These are phyloP conservation scores for Tricladium varicosporioides DNA, from an alignment of 2,329 filamentous ascomycete species.

Conservation along the genomic window DNA sequence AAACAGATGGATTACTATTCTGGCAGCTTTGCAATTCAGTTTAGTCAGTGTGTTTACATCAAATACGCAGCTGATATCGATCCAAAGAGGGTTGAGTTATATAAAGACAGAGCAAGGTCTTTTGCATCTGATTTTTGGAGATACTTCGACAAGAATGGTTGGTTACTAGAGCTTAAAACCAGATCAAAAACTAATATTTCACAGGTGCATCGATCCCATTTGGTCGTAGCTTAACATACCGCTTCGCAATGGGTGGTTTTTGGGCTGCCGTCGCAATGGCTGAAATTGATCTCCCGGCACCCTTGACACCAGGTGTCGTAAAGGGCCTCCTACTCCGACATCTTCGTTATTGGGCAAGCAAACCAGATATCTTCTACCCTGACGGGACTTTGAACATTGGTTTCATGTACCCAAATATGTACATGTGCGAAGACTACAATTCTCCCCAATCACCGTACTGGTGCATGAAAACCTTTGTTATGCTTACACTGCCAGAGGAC, in stretches of 20 bases:
- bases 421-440: conserved; percentile 55
- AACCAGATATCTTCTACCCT: conserved; percentile 43
- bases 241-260: conserved; percentile 44
- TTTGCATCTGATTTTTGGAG: conserved; percentile 45
- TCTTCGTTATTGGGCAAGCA: conserved; percentile 47
- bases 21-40: conserved; percentile 53
- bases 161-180: background rate
- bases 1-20: conserved; percentile 51
- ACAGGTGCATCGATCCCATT: conserved; percentile 52
- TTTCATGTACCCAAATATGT: conserved; percentile 46
- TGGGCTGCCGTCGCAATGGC: conserved; percentile 46
- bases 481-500: conserved; percentile 35
- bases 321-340: conserved; percentile 51
- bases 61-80: conserved; percentile 45
- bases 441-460: conserved; percentile 56
- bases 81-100: conserved; percentile 36
- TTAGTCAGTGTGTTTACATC: conserved; percentile 46
- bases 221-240: conserved; percentile 49
- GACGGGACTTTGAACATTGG: conserved; percentile 51
- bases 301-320: conserved; percentile 38
- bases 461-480: conserved; percentile 50
- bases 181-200: background rate
- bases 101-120: conserved; percentile 39
- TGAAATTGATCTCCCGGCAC: conserved; percentile 38
- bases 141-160: conserved; percentile 47